phyloP scores from a whole-genome alignment of 1,284 basidiomycete genomes.

The Ceratobasidium sp. region DNA sequence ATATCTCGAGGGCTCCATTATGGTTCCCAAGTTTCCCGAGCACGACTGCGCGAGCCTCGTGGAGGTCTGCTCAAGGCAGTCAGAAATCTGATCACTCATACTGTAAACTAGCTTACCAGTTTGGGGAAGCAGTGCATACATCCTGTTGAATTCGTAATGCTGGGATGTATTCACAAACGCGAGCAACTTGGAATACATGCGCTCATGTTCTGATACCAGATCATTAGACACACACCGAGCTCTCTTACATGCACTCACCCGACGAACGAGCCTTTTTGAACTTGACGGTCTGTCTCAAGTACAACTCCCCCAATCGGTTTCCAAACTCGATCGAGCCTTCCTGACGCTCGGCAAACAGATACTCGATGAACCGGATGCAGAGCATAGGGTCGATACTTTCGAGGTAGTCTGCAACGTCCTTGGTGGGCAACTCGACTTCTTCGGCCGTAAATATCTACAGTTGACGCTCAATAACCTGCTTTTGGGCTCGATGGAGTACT shows the following conservation, averaged over 20 bases:
- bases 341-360: slow-evolving; percentile 74
- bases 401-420: slow-evolving; percentile 77
- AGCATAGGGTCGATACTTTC: slow-evolving; percentile 70
- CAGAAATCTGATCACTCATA: not conserved
- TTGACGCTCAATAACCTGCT: not conserved
- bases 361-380: slow-evolving; percentile 85
- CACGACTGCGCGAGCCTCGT: slow-evolving; percentile 87
- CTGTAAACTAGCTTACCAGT: slow-evolving; percentile 61
- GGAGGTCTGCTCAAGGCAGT: slow-evolving; percentile 63
- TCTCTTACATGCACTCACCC: slow-evolving; percentile 58
- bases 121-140: slow-evolving; percentile 77
- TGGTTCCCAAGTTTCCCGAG: slow-evolving; percentile 90
- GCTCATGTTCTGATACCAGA: slow-evolving; percentile 53
- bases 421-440: slow-evolving; percentile 85
- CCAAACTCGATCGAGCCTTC: slow-evolving; percentile 78
- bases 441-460: slow-evolving; percentile 92
- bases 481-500: slow-evolving; percentile 26
- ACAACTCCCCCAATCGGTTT: slow-evolving; percentile 86
- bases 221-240: not conserved
- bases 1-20: slow-evolving; percentile 90
- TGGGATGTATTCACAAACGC: slow-evolving; percentile 76
- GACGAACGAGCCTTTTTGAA: slow-evolving; percentile 55
- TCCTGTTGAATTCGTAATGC: slow-evolving; percentile 76
- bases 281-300: slow-evolving; percentile 68
- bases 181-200: slow-evolving; percentile 73